Evolutionary conservation across 768 basidiomycete species (phyloP), one percentile per base, ranked within the genome.

Genomic region (Lactifluus volemus): DNA sequence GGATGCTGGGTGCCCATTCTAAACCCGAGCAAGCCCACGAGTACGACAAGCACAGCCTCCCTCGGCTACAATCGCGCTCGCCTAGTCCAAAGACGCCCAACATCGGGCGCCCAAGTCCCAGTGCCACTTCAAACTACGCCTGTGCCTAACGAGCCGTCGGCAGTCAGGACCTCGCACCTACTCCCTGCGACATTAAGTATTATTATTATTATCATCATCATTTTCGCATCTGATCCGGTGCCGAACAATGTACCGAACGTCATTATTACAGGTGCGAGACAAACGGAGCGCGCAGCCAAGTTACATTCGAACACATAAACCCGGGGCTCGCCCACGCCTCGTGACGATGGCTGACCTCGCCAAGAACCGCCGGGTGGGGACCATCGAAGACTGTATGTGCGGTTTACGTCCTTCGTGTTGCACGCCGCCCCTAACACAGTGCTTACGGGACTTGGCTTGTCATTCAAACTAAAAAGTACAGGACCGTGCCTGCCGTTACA

Each of bases 271-370:
- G 11, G 39, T 39, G 42, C 36, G 21, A 25, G 44, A 38, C 12
- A 51, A 25, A 59, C 58, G 58, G 58, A 58, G 50, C 58, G 58
- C 58, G 58, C 57, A 21, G 12, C 29, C 47, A 39, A 36, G 32
- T 14, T 48, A 38, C 47, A 48, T 34, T 47, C 32, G 3, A 21
- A 34, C 11, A 19, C 44, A n/a, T 15, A 38, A 11, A 25, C 8
- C 45, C 34, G 5, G 25, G 7, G 55, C 17, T 14, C 8, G 48
- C 11, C 48, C 48, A 34, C 36, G 12, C 29, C 41, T 14, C 7
- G 14, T 6, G 25, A 15, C 50, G 34, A 59, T 52, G 49, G 10
- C 32, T 21, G 5, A 2, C 25, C 19, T 52, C 51, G 58, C 34
- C 17, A 30, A 59, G n/a, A 25, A 17, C 15, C 29, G 42, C 51